Conservation (phyloP, 805 yeast species). For the Tetrapisispora taiwanensis region DNA sequence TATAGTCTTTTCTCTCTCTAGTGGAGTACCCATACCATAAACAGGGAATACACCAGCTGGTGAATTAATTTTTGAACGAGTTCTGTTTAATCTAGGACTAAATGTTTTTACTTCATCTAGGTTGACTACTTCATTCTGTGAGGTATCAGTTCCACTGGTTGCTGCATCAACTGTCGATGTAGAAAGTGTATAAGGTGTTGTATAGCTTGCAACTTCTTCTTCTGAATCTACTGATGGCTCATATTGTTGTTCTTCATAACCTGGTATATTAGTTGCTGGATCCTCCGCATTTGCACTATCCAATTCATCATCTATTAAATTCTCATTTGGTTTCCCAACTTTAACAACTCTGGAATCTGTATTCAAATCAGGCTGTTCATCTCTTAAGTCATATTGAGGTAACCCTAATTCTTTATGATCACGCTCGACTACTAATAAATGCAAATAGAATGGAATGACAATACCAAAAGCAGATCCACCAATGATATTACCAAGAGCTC, state of each 20-base stretch:
- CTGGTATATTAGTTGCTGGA: neutral
- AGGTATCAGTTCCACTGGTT: neutral
- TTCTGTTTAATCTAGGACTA: neutral
- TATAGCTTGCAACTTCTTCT: neutral
- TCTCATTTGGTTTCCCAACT: conserved; percentile 15
- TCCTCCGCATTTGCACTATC: conserved; percentile 1
- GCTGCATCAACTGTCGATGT: neutral
- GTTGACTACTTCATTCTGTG: neutral
- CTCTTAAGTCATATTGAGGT: conserved; percentile 61
- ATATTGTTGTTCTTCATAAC: neutral
- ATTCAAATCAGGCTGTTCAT: conserved; percentile 71
- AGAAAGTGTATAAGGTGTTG: neutral
- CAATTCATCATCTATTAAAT: conserved; percentile 1
- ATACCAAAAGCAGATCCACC: conserved; percentile 69
- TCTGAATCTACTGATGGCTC: neutral
- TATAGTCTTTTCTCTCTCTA: conserved; percentile 1
- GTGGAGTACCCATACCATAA: conserved; percentile 4
- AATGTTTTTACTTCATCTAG: neutral
- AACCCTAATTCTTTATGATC: conserved; percentile 53
- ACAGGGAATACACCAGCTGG: conserved; percentile 5
- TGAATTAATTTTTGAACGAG: neutral
- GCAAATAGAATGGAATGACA: conserved; percentile 62
- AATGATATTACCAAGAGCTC: conserved; percentile 60
- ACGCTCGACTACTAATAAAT: conserved; percentile 58
- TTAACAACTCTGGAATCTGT: conserved; percentile 73